A percentile compares a stretch with the other conserved stretches of the same genome.
Evolutionary conservation across 306 rosid species (phyloP).

Genomic region (Rosa multiflora): DNA sequence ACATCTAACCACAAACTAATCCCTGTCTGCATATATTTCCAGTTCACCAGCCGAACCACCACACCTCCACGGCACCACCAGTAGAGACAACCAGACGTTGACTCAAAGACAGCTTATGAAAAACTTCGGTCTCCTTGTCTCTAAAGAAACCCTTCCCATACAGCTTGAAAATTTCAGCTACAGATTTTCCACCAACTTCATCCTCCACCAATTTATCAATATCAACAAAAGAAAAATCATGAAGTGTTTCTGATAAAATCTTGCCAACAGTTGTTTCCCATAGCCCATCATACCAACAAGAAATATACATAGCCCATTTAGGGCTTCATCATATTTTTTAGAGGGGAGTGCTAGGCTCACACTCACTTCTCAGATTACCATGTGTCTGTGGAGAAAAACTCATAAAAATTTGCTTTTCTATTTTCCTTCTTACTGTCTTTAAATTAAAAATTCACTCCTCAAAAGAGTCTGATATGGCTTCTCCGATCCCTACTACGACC

Average conservation of each 20-base stretch:
- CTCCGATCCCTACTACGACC: too few species aligned
- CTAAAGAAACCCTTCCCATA: constrained; percentile 82
- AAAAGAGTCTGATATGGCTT: too few species aligned
- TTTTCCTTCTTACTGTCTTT: too few species aligned
- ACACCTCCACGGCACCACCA: constrained; percentile 67
- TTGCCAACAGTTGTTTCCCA: constrained; percentile 94
- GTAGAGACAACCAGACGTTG: constrained; percentile 70
- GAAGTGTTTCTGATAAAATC: constrained; percentile 67
- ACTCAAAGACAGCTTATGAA: constrained; percentile 62
- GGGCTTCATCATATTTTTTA: constrained; percentile 2
- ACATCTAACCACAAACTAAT: constrained; percentile 90
- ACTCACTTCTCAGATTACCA: neutral
- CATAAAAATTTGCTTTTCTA: too few species aligned
- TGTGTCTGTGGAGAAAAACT: too few species aligned
- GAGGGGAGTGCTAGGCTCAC: constrained; percentile 36
- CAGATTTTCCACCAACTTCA: constrained; percentile 61
- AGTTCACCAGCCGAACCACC: constrained; percentile 76
- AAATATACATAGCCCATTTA: constrained; percentile 84
- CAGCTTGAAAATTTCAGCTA: constrained; percentile 79
- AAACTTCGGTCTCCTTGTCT: constrained; percentile 78
- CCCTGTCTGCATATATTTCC: constrained; percentile 87
- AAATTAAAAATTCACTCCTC: too few species aligned
- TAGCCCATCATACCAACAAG: constrained; percentile 99
- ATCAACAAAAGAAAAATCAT: constrained; percentile 67
- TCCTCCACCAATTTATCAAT: constrained; percentile 84